Evolutionary conservation across 768 basidiomycete species (phyloP).

Genomic region (Psilocybe sp.): DNA sequence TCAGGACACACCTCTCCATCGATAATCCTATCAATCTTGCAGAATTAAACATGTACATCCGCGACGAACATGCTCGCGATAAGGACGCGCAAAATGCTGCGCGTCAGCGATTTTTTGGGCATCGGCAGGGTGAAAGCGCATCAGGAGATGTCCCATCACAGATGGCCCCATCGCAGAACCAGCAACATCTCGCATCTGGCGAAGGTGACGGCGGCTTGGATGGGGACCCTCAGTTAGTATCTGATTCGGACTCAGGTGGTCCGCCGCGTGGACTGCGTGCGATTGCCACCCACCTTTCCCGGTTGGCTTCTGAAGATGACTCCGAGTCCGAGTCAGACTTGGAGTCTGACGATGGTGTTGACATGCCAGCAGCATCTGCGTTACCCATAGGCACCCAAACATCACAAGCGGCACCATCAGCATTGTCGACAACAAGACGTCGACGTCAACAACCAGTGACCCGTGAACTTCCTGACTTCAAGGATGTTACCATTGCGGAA

Average conservation of each 20-base stretch:
- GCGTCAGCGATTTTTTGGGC: constrained; percentile 1
- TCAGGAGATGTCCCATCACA: not conserved
- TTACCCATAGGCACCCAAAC: too few species aligned
- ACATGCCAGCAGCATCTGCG: too few species aligned
- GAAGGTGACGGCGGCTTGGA: too few species aligned
- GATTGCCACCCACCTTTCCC: too few species aligned
- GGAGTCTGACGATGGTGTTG: too few species aligned
- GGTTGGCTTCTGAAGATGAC: too few species aligned
- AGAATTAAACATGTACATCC: constrained; percentile 26
- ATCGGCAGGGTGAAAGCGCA: not conserved
- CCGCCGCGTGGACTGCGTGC: too few species aligned
- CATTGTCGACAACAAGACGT: not conserved
- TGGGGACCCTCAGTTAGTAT: too few species aligned
- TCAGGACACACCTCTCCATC: constrained; percentile 6
- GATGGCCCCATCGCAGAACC: not conserved
- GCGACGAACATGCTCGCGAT: constrained; percentile 18
- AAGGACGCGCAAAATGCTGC: not conserved
- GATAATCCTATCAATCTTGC: constrained; percentile 17
- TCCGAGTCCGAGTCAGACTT: too few species aligned
- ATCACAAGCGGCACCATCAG: not conserved
- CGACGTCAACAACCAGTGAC: not conserved
- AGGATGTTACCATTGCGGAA: not conserved
- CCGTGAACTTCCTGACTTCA: not conserved
- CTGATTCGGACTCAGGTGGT: too few species aligned
- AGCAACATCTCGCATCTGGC: too few species aligned